A percentile compares a stretch with the other conserved stretches of the same genome.
phyloP scores from a whole-genome alignment of 306 rosid genomes.

The Acacia confusa region DNA sequence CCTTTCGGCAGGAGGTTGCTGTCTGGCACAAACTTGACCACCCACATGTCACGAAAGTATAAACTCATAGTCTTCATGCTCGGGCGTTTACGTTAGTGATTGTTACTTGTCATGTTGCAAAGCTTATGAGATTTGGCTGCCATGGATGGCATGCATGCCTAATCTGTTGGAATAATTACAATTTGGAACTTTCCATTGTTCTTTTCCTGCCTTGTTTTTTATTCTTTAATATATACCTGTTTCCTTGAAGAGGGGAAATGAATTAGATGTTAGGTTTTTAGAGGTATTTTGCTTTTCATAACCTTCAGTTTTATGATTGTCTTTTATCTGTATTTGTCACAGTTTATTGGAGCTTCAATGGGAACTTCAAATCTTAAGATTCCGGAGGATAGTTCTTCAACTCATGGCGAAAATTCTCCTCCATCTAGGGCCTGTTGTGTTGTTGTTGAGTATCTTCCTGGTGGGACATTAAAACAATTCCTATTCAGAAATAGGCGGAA shows the following conservation, averaged over 20 bases:
- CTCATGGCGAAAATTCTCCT: conserved; percentile 39
- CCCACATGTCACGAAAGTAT: conserved; percentile 89
- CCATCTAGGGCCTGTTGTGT: conserved; percentile 86
- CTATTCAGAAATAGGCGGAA: conserved; percentile 61
- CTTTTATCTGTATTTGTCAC: conserved; percentile 28
- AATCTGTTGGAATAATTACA: background rate
- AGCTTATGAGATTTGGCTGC: conserved; percentile 13
- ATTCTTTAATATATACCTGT: background rate
- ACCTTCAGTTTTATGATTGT: conserved; percentile 12
- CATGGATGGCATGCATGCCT: background rate
- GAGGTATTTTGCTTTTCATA: background rate
- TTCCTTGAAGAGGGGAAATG: background rate
- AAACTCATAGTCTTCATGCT: conserved; percentile 29
- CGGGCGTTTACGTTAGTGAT: conserved; percentile 20
- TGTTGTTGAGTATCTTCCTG: conserved; percentile 82
- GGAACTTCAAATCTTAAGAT: conserved; percentile 79
- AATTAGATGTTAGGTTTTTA: background rate
- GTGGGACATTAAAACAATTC: conserved; percentile 79
- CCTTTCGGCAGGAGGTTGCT: conserved; percentile 96
- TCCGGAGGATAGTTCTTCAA: conserved; percentile 49
- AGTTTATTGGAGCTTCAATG: conserved; percentile 97
- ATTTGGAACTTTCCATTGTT: background rate
- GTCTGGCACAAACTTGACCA: conserved; percentile 98
- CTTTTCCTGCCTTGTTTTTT: background rate
- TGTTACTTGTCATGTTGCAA: conserved; percentile 10